These are phyloP conservation scores for Neurospora sp. DNA, from an alignment of 495 filamentous ascomycete genomes.

Conservation along the genomic window DNA sequence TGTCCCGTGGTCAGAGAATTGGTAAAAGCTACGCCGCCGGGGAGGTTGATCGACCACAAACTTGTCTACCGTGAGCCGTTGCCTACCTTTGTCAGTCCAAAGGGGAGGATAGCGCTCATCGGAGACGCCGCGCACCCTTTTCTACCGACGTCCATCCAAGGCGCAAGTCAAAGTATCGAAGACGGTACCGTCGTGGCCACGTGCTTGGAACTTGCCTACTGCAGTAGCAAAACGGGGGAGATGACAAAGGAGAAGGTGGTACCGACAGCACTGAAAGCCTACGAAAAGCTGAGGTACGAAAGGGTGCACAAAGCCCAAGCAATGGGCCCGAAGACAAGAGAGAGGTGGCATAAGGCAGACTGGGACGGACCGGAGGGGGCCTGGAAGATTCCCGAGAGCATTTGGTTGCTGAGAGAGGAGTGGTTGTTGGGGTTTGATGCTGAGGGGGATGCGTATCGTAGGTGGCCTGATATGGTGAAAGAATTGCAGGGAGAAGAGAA, in stretches of 20 bases:
- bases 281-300: constrained; percentile 42
- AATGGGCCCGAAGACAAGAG: constrained; percentile 46
- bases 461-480: constrained; percentile 7
- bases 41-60: constrained; percentile 58
- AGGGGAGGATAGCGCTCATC: constrained; percentile 49
- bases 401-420: constrained; percentile 43
- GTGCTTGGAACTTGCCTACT: constrained; percentile 40
- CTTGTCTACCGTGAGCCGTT: constrained; percentile 61
- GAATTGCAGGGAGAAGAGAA: no score
- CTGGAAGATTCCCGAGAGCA: constrained; percentile 47
- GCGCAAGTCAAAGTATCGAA: constrained; percentile 61
- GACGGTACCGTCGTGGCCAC: constrained; percentile 59
- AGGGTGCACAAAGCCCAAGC: constrained; percentile 47
- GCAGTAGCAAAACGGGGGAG: constrained; percentile 1
- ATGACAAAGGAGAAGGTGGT: constrained; percentile 7
- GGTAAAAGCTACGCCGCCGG: constrained; percentile 47
- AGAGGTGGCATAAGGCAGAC: constrained; percentile 53
- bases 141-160: constrained; percentile 61
- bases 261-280: constrained; percentile 34
- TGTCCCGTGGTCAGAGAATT: constrained; percentile 51
- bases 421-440: constrained; percentile 55
- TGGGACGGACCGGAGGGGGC: constrained; percentile 34
- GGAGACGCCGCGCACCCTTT: constrained; percentile 69
- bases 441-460: constrained; percentile 43
- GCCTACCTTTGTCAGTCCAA: constrained; percentile 52